Conservation (phyloP, 306 rosid species). For the Vicia villosa region DNA sequence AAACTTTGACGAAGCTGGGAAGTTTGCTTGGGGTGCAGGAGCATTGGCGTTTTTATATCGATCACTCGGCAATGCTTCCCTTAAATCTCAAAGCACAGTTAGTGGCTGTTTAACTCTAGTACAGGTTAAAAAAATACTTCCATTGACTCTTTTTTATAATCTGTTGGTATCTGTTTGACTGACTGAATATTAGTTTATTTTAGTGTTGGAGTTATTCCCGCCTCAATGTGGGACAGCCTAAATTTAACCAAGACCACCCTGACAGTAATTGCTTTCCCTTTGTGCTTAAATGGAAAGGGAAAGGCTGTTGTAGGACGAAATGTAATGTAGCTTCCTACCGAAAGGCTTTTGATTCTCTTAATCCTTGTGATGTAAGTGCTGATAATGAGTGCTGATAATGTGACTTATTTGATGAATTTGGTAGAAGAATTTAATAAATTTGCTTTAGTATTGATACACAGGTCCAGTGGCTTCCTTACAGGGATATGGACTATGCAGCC, state of each 20-base stretch:
- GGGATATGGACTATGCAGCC: constrained; percentile 51
- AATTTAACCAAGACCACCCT: constrained; percentile 66
- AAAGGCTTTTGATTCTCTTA: constrained; percentile 81
- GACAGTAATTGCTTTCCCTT: constrained; percentile 60
- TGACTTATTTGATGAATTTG: constrained; percentile 8
- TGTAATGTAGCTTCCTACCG: constrained; percentile 69
- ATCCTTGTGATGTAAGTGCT: constrained; percentile 65
- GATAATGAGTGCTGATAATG: no score
- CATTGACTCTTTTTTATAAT: constrained; percentile 17
- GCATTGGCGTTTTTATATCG: constrained; percentile 90
- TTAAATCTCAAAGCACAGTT: constrained; percentile 81
- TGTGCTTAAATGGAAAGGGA: constrained; percentile 85
- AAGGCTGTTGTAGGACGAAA: constrained; percentile 67
- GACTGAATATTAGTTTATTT: background rate
- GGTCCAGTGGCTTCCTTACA: constrained; percentile 88
- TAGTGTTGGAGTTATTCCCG: constrained; percentile 90
- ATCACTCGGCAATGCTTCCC: constrained; percentile 87
- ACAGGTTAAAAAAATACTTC: constrained; percentile 53
- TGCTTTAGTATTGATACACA: constrained; percentile 41
- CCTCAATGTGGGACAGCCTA: constrained; percentile 77
- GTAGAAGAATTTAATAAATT: constrained; percentile 18
- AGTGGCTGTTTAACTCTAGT: constrained; percentile 86
- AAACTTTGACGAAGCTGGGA: constrained; percentile 72
- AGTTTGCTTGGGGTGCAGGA: constrained; percentile 91
- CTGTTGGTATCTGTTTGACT: constrained; percentile 24